A percentile compares a stretch with the other conserved stretches of the same genome.
phyloP scores from a whole-genome alignment of 2,329 filamentous ascomycete species.

The Aspergillus ochraceoroseus region DNA sequence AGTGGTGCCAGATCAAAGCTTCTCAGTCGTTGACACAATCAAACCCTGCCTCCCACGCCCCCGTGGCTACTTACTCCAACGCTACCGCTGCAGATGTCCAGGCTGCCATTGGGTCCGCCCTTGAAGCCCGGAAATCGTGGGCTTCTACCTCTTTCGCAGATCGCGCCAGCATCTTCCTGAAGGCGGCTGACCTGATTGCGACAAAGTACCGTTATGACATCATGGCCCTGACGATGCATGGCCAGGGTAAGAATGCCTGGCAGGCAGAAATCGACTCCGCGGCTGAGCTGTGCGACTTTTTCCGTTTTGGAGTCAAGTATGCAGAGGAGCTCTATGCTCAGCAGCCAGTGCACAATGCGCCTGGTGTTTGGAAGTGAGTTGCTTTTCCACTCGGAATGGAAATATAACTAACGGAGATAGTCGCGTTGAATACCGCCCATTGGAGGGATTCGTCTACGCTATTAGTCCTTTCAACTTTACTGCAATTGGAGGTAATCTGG shows the following conservation, averaged over 20 bases:
- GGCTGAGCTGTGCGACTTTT: constrained; percentile 86
- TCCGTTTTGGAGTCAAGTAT: constrained; percentile 87
- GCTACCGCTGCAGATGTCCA: constrained; percentile 72
- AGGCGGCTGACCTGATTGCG: constrained; percentile 85
- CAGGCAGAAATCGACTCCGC: constrained; percentile 98
- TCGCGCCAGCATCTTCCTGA: constrained; percentile 87
- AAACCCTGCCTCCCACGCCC: constrained; percentile 76
- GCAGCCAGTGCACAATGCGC: constrained; percentile 77
- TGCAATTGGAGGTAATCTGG: constrained; percentile 83
- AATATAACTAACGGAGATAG: constrained; percentile 27
- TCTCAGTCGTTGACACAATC: constrained; percentile 55
- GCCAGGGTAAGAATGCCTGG: constrained; percentile 97
- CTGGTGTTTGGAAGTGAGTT: constrained; percentile 75
- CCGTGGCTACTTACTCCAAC: constrained; percentile 78
- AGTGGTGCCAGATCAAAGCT: constrained; percentile 27
- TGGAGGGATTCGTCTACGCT: constrained; percentile 94
- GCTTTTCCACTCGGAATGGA: neutral
- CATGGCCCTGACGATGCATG: constrained; percentile 92
- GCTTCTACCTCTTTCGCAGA: constrained; percentile 82
- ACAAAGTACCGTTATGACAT: constrained; percentile 95
- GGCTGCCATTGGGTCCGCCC: constrained; percentile 73
- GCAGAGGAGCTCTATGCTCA: constrained; percentile 84
- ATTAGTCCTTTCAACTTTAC: constrained; percentile 97
- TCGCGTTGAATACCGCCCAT: constrained; percentile 77
- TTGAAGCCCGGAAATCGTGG: constrained; percentile 83